A percentile compares a stretch with the other conserved stretches of the same genome.
These are phyloP conservation scores for Passiflora organensis DNA, from an alignment of 345 rosid genomes.

Conservation along the genomic window DNA sequence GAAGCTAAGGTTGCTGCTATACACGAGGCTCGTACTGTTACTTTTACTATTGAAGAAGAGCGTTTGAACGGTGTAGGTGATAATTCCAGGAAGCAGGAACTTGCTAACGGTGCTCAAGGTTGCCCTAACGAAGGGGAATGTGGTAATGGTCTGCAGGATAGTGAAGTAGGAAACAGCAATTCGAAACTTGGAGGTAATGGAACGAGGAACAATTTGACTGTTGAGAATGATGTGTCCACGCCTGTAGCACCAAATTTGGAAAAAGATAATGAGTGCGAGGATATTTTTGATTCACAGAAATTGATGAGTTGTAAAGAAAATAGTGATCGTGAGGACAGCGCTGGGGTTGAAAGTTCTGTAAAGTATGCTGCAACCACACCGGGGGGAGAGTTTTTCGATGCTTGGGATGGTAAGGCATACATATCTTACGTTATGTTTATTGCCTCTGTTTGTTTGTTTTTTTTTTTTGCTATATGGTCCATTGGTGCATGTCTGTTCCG, in stretches of 20 bases:
- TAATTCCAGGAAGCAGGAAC: conserved; percentile 14
- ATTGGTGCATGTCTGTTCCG: neutral
- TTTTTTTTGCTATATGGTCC: neutral
- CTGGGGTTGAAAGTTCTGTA: conserved; percentile 34
- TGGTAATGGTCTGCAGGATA: conserved; percentile 22
- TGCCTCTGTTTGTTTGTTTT: neutral
- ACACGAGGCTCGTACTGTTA: conserved; percentile 26
- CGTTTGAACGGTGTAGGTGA: conserved; percentile 21
- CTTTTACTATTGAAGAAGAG: conserved; percentile 28
- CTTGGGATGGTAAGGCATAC: conserved; percentile 63
- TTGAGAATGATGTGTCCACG: conserved; percentile 28
- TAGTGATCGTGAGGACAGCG: conserved; percentile 44
- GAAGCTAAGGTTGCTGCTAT: conserved; percentile 24
- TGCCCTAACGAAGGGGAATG: neutral
- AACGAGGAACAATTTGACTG: conserved; percentile 21
- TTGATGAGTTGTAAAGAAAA: conserved; percentile 52
- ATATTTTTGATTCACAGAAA: conserved; percentile 52
- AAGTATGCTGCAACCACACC: conserved; percentile 29
- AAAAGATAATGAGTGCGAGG: conserved; percentile 38
- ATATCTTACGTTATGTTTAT: neutral
- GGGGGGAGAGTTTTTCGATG: conserved; percentile 67
- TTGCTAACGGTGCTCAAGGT: conserved; percentile 6
- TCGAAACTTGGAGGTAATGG: conserved; percentile 20
- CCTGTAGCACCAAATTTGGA: conserved; percentile 23
- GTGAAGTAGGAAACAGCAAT: conserved; percentile 20